Evolutionary conservation across 176 grass and related monocot genomes (phyloP), one percentile per base, ranked within the genome.

Genomic region (Pontederia paniculata): DNA sequence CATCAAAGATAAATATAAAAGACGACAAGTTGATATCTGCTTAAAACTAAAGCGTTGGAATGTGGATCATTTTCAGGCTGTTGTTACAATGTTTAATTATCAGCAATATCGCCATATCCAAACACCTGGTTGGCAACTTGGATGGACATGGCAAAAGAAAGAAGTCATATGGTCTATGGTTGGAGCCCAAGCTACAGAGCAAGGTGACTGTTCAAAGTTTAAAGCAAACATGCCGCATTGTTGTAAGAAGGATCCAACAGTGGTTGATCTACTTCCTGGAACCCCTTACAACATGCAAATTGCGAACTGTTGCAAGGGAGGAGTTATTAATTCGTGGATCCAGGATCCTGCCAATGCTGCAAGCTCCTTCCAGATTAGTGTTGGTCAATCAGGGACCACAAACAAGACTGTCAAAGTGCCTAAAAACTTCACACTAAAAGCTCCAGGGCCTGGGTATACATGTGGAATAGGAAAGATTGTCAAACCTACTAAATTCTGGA

Each of bases 91-190:
- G 43, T 63, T 47, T 42, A 63, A 63, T 22, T 63, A 9, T 42
- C 60, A 63, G 60, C 60, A 63, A 63, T 63, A 63, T 47, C 60
- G 60, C 2, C 60, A 63, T 45, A 63, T 63, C 17, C 60, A 63
- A 63, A 42, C 60, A 22, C 60, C 60, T 16, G 60, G 60, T 9
- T 63, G 60, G 60, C 21, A 43, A 22, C 60, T 63, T 10, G 60
- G 44, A 20, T 63, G 60, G 60, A 63, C 60, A 17, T 63, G 60
- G 60, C 44, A 46, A 48, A 63, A 63, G 60, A 63, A 63, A 17
- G 60, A 63, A 15, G 60, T 63, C 42, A 63, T 63, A 3, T 63
- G 60, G 60, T 63, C 60, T 47, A 63, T 63, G 60, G 60, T 63
- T 23, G 60, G 60, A 63, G 60, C 60, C 3, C 60, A 63, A 12